Percentiles rank a stretch among this genome's conserved stretches.
Evolutionary conservation across 352 stramenopile species (phyloP).

Genomic region (Bremia lactucae): DNA sequence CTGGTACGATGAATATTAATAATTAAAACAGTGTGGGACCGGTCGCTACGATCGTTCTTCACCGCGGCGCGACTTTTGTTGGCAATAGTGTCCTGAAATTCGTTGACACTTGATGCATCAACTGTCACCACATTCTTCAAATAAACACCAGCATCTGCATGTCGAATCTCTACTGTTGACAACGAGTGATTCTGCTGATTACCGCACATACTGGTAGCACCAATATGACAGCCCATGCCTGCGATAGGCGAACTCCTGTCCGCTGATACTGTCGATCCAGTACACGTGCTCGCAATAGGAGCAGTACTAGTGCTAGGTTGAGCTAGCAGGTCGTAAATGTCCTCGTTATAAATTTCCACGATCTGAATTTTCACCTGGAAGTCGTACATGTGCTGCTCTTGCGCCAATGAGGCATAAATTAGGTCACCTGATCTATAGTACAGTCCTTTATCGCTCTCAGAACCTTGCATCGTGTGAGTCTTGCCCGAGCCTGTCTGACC

Average conservation of each 20-base stretch:
- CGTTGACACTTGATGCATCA: conserved; percentile 17
- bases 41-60: conserved; percentile 33
- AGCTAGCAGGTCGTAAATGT: conserved; percentile 65
- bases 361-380: conserved; percentile 47
- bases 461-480: conserved; percentile 30
- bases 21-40: conserved; percentile 49
- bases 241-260: conserved; percentile 22
- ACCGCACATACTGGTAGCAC: conserved; percentile 25
- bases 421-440: conserved; percentile 33
- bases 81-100: conserved; percentile 34
- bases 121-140: conserved; percentile 53
- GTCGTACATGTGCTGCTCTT: conserved; percentile 38
- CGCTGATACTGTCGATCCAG: conserved; percentile 1
- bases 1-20: conserved; percentile 46
- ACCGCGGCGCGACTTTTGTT: conserved; percentile 15
- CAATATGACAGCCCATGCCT: conserved; percentile 35
- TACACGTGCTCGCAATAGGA: conserved; percentile 1
- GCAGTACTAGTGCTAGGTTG: neutral
- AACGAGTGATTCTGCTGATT: conserved; percentile 7
- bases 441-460: conserved; percentile 31
- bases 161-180: conserved; percentile 54
- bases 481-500: conserved; percentile 66
- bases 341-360: conserved; percentile 84
- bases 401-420: conserved; percentile 26
- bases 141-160: conserved; percentile 56